Base-by-base conservation (phyloP, 148 eudicot genomes). In the Pouteria glomerata region DNA sequence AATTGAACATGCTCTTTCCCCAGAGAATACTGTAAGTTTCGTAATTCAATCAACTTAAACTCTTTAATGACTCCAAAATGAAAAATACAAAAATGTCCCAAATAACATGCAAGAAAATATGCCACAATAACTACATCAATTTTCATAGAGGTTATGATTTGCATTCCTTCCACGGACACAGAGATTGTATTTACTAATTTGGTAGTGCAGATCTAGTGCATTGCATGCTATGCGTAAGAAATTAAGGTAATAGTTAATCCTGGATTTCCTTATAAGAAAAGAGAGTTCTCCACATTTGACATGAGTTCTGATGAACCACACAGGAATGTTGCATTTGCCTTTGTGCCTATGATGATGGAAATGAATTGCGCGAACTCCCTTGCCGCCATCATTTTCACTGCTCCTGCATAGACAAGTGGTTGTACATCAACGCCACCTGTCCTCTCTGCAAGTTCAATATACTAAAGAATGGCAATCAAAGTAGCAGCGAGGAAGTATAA, bases 381-480 rank as follows among this genome's bases (percentile, higher is more conserved):
- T 95, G 99, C 63, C 80, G 74, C 27, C 99, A 95, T 74, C 92
- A 86, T 81, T 95, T 95, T 71, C 99, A 95, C 62, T 73, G 85
- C 23, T 70, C 81, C n/a, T 95, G 99, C 80, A 87, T 95, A 69
- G 96, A 92, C 85, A 91, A 89, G 80, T 95, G 99, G 99, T 66
- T 95, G 74, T 82, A 67, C 70, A 85, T 88, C 21, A 95, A 95
- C 21, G 90, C 99, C 45, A 92, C 92, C 30, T 95, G 99, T 61
- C 99, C 99, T 26, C 94, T 95, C 34, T 95, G 99, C 90, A 95
- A 92, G 79, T 82, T 80, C 82, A 90, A 92, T 72, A 89, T 95
- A 77, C 80, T 89, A 10, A 90, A 88, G 82, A 87, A 84, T 37
- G 88, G 89, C 35, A 78, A 77, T 74, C 91, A 77, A 60, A 85